Evolutionary conservation across 2,329 filamentous ascomycete genomes (phyloP), one percentile per base, ranked within the genome.

Genomic region (Falciphora oryzae): DNA sequence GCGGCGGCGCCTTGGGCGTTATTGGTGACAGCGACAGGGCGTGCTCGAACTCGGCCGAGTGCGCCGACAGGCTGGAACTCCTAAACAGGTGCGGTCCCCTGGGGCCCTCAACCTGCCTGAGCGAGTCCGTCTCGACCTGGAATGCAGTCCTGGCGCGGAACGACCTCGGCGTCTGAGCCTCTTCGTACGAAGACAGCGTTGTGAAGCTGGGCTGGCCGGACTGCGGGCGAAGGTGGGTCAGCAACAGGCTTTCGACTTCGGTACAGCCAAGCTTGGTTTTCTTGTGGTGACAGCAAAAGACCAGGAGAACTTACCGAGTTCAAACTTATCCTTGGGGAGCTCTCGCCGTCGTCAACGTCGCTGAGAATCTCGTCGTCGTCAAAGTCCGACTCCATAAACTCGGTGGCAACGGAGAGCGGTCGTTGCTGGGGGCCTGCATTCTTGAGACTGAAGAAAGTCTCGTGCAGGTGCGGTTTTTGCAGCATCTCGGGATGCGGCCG

Each of bases 1-100:
- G 70, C 64, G 53, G 69, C 63, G 68, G 77, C 65, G 85, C 82
- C 75, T 89, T 87, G 38, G 91, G 86, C 29, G 91, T 87, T 68
- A 92, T 77, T 25, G 91, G 91, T 28, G 91, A 93, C 75, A 94
- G 82, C 29, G 89, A 86, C 63, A 94, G 78, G 67, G 81, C 77
- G 66, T 81, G 76, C 70, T 83, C 77, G 66, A 82, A 80, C 68
- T 84, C 80, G 65, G 77, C 71, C 65, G 76, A 79, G 65, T 71
- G 80, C 72, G 87, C 84, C 38, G 85, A 82, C 63, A 81, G 75
- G 65, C 85, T 82, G 27, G 90, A 92, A 66, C 83, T 84, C 69
- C 91, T 87, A 76, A 97, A 97, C 22, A 97, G 83, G 77, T 97
- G 93, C 13, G 93, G 93, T 1, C 93, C 93, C 69, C 84, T 85